Evolutionary conservation across 1,284 basidiomycete genomes (phyloP).

Genomic region (Lignosus rhinocerotis): DNA sequence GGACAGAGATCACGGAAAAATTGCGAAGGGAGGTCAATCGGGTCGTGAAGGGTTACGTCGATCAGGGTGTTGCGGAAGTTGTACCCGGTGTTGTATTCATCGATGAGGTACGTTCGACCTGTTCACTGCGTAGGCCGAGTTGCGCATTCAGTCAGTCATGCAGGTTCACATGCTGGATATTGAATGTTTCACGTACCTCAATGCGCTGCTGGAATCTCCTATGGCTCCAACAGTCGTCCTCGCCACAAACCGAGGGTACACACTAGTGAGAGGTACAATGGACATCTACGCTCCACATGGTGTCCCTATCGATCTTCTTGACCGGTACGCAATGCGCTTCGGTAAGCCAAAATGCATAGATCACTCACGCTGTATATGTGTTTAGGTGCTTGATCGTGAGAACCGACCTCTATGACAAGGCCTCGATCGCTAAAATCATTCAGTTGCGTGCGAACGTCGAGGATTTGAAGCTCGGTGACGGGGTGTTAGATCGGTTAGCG

Average conservation of each 20-base stretch:
- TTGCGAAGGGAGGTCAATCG: constrained; percentile 95
- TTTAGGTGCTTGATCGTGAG: constrained; percentile 93
- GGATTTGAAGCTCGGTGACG: constrained; percentile 75
- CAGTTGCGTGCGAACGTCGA: constrained; percentile 87
- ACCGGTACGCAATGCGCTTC: constrained; percentile 56
- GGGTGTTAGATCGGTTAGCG: constrained; percentile 82
- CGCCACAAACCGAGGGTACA: constrained; percentile 93
- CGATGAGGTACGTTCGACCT: constrained; percentile 75
- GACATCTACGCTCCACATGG: constrained; percentile 94
- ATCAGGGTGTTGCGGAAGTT: constrained; percentile 97
- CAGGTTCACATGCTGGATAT: constrained; percentile 99
- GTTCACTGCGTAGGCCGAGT: not conserved
- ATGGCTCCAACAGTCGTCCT: constrained; percentile 98
- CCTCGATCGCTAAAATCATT: constrained; percentile 88
- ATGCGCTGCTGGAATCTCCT: constrained; percentile 92
- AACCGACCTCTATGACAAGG: constrained; percentile 82
- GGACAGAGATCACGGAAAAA: constrained; percentile 98
- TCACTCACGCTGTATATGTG: constrained; percentile 3
- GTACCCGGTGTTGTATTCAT: constrained; percentile 98
- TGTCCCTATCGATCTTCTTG: constrained; percentile 90
- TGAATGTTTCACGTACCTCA: constrained; percentile 98
- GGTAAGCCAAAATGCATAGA: constrained; percentile 1
- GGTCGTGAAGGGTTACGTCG: constrained; percentile 97
- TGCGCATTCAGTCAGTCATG: not conserved
- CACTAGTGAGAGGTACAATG: constrained; percentile 88